Base-by-base conservation (phyloP, 164 flowering plant genomes). In the Nymphaea thermarum region DNA sequence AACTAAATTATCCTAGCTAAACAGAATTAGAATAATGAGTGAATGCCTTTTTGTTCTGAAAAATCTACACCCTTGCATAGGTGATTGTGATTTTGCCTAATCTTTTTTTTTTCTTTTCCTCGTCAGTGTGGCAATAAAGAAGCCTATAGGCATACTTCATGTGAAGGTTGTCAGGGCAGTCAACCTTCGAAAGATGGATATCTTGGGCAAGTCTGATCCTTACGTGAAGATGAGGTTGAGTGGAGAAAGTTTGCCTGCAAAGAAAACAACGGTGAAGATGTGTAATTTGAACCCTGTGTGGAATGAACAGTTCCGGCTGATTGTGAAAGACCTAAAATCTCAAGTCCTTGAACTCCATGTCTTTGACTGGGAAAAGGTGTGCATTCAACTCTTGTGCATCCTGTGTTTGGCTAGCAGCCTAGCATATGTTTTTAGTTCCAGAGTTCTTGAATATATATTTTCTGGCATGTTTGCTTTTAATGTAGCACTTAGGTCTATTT, bases 341-440 rank as follows among this genome's bases (percentile, higher is more conserved):
- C 96, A 90, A 78, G 76, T 76, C 66, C 86, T 90, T 44, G 71
- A 84, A 60, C 14, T 90, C 2, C 83, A 74, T 59, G 87, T 88
- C 60, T 86, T 67, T 69, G 96, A 90, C 77, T 88, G 91, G 96
- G 96, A 90, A 63, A 82, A 85, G 96, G 91, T 87, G 53, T 45
- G 53, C 53, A 45, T 45, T 45, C 5, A 5, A 45, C 2, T 45
- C 11, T 10, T 45, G 5, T 25, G 36, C 36, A 25, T 25, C 36
- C 36, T 25, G 36, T 25, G 36, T 25, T 25, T 25, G 36, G 36
- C 36, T 25, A 25, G 36, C 36, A 25, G 36, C 1, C 36, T 25
- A 25, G 36, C 36, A 25, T 25, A 25, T 25, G 36, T 25, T 25
- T 45, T 10, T 45, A 10, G 53, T 45, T 5, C 53, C 11, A 45